phyloP scores from a whole-genome alignment of 305 asterid species.

The Ajuga reptans region DNA sequence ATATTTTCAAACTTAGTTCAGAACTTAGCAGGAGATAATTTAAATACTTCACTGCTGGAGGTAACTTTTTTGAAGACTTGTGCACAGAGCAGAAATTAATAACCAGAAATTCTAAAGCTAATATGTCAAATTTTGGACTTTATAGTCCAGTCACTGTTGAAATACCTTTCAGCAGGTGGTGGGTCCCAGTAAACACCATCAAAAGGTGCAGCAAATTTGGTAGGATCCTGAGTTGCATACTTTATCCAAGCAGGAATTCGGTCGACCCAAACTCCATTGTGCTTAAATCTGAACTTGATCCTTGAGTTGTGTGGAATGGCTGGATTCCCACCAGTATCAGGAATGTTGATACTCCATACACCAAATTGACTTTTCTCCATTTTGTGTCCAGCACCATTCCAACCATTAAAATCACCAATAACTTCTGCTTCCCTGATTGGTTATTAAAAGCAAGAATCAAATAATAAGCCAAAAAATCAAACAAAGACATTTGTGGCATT shows the following conservation, averaged over 20 bases:
- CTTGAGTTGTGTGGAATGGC: slow-evolving; percentile 79
- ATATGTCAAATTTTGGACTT: not conserved
- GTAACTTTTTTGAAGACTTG: not conserved
- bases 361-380: slow-evolving; percentile 83
- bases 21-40: not conserved
- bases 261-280: slow-evolving; percentile 75
- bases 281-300: slow-evolving; percentile 81
- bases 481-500: slow-evolving; percentile 3
- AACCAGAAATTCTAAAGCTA: slow-evolving; percentile 10
- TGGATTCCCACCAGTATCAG: slow-evolving; percentile 54
- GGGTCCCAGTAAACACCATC: slow-evolving; percentile 98
- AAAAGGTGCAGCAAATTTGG: slow-evolving; percentile 84
- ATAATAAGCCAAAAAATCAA: slow-evolving; percentile 16
- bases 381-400: slow-evolving; percentile 77
- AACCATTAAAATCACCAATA: slow-evolving; percentile 90
- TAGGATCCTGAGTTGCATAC: slow-evolving; percentile 71
- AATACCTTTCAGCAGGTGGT: slow-evolving; percentile 74
- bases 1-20: not conserved
- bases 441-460: slow-evolving; percentile 15
- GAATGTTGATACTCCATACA: slow-evolving; percentile 81
- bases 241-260: slow-evolving; percentile 93
- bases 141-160: slow-evolving; percentile 14
- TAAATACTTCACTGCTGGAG: not conserved
- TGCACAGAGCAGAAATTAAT: slow-evolving; percentile 3
- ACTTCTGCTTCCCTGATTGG: slow-evolving; percentile 77